A percentile compares a stretch with the other conserved stretches of the same genome.
These are phyloP conservation scores for Trichoderma asperellum DNA, from an alignment of 2,329 filamentous ascomycete genomes.

Conservation along the genomic window DNA sequence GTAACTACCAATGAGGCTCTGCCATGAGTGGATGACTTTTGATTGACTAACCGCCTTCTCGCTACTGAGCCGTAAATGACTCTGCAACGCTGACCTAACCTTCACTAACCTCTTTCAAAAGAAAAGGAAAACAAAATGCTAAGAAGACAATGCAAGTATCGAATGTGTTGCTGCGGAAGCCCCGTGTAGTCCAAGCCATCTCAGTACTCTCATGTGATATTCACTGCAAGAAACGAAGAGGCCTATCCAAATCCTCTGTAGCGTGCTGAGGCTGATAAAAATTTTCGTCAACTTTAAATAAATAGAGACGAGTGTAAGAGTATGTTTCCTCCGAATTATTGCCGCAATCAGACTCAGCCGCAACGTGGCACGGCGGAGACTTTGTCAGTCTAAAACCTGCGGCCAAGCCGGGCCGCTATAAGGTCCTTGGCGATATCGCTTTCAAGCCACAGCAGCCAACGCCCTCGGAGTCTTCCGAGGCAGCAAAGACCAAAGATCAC, in stretches of 20 bases:
- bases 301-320: background rate
- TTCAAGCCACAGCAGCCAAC: background rate
- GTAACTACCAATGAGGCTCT: background rate
- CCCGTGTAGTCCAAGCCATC: background rate
- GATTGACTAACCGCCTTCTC: background rate
- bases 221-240: background rate
- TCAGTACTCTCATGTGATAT: background rate
- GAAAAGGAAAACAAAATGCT: background rate
- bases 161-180: background rate
- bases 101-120: background rate
- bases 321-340: background rate
- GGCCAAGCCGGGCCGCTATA: background rate
- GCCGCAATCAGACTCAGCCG: background rate
- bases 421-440: background rate
- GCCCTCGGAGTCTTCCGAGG: background rate
- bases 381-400: background rate
- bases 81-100: background rate
- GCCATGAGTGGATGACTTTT: background rate
- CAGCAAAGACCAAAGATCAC: no score
- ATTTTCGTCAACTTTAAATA: background rate
- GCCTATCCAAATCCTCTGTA: background rate
- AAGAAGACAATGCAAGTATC: no score
- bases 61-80: background rate
- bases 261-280: background rate
- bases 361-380: background rate